Evolutionary conservation across 305 asterid genomes (phyloP).

Genomic region (Solanum aculeatissimum): DNA sequence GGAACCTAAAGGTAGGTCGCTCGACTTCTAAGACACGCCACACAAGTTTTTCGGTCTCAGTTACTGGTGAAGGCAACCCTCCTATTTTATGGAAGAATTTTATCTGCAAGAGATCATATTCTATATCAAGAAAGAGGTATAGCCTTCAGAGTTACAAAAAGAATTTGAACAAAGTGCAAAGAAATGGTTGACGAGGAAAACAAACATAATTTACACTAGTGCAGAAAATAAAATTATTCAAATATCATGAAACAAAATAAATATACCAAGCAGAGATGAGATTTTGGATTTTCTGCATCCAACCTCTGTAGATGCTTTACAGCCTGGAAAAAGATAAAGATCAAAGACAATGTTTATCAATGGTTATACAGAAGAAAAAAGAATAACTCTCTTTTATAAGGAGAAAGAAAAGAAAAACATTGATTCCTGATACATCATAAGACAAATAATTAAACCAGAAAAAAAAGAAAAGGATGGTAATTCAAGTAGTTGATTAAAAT

Average conservation of each 20-base stretch:
- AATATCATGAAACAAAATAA: neutral
- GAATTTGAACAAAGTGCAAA: neutral
- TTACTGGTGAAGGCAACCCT: constrained; percentile 55
- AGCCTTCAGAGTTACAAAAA: neutral
- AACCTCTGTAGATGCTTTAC: constrained; percentile 70
- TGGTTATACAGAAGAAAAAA: neutral
- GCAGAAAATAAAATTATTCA: neutral
- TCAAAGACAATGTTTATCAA: constrained; percentile 5
- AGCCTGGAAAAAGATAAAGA: constrained; percentile 42
- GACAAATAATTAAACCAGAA: neutral
- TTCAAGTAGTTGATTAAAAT: neutral
- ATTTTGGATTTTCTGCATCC: constrained; percentile 72
- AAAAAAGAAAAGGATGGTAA: neutral
- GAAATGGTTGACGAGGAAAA: neutral
- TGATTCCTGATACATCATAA: neutral
- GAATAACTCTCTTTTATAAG: neutral
- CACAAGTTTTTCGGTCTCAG: constrained; percentile 67
- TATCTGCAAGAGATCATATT: constrained; percentile 37
- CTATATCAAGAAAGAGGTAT: neutral
- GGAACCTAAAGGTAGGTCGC: constrained; percentile 67
- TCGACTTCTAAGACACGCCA: constrained; percentile 86
- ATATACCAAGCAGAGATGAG: constrained; percentile 93
- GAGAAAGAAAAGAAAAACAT: neutral
- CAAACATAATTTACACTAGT: neutral
- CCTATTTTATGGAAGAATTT: constrained; percentile 76